phyloP scores from a whole-genome alignment of 345 rosid species.

The Populus deltoides region DNA sequence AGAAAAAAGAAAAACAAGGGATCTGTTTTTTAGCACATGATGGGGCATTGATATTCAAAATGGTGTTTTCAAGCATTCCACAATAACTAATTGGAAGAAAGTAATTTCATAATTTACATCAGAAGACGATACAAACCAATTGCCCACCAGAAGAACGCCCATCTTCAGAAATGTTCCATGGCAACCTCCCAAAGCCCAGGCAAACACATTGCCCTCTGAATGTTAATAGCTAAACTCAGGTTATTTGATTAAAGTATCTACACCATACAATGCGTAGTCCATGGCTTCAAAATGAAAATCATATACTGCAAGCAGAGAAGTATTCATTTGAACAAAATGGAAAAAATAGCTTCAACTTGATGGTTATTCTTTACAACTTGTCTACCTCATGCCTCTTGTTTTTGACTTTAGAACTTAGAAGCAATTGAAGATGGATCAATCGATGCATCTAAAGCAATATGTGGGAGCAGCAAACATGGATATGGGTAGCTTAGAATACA shows the following conservation, averaged over 20 bases:
- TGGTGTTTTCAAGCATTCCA: neutral
- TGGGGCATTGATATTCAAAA: neutral
- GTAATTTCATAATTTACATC: neutral
- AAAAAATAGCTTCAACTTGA: neutral
- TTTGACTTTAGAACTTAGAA: neutral
- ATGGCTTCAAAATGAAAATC: neutral
- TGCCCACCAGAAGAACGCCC: slow-evolving; percentile 94
- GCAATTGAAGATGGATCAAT: neutral
- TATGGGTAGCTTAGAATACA: neutral
- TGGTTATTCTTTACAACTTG: neutral
- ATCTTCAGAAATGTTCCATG: slow-evolving; percentile 89
- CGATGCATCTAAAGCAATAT: neutral
- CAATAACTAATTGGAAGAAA: neutral
- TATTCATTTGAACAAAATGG: neutral
- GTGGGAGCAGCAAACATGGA: neutral
- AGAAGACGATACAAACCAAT: slow-evolving; percentile 53
- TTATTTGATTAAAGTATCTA: neutral
- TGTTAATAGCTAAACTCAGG: slow-evolving; percentile 2
- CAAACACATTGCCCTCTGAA: slow-evolving; percentile 69
- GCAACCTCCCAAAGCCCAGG: slow-evolving; percentile 99
- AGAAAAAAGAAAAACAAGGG: neutral
- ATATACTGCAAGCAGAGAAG: neutral
- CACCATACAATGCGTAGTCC: neutral
- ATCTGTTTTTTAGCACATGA: neutral
- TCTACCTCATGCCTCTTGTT: neutral